phyloP scores from a whole-genome alignment of 305 asterid species.

The Fraxinus floribunda region DNA sequence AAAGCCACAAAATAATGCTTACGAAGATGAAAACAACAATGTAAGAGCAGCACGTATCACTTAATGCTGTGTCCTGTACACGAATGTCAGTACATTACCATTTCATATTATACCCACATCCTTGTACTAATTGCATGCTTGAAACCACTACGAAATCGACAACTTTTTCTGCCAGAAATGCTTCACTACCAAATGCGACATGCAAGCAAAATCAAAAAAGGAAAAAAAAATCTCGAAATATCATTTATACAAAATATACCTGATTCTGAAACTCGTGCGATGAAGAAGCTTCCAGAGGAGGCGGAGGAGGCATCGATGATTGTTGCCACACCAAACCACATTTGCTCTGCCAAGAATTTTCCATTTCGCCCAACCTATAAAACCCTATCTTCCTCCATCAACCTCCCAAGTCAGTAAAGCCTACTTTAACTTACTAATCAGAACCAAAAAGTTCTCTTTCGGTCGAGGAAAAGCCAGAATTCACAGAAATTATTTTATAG shows the following conservation, averaged over 20 bases:
- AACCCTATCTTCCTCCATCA: slow-evolving; percentile 26
- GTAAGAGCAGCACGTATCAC: not conserved
- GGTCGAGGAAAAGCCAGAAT: not conserved
- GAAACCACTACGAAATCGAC: not conserved
- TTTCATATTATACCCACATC: slow-evolving; percentile 15
- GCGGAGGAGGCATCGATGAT: slow-evolving; percentile 8
- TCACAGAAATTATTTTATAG: not conserved
- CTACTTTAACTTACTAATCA: not conserved
- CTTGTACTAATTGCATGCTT: not conserved
- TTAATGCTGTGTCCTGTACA: not conserved
- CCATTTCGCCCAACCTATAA: slow-evolving; percentile 25
- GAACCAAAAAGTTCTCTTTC: not conserved
- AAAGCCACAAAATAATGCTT: not conserved
- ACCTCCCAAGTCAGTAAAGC: slow-evolving; percentile 5
- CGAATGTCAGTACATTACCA: slow-evolving; percentile 3
- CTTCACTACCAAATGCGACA: slow-evolving; percentile 15
- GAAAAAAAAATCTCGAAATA: not conserved
- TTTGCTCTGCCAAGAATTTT: slow-evolving; percentile 33
- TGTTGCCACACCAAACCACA: slow-evolving; percentile 32
- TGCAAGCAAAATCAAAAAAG: slow-evolving; percentile 17
- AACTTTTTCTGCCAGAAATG: slow-evolving; percentile 8
- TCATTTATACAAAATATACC: slow-evolving; percentile 22
- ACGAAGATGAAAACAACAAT: not conserved
- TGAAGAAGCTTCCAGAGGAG: slow-evolving; percentile 22
- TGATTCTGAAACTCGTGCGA: slow-evolving; percentile 26